Conservation (phyloP, 2,329 filamentous ascomycete species). For the Aplosporella prunicola region DNA sequence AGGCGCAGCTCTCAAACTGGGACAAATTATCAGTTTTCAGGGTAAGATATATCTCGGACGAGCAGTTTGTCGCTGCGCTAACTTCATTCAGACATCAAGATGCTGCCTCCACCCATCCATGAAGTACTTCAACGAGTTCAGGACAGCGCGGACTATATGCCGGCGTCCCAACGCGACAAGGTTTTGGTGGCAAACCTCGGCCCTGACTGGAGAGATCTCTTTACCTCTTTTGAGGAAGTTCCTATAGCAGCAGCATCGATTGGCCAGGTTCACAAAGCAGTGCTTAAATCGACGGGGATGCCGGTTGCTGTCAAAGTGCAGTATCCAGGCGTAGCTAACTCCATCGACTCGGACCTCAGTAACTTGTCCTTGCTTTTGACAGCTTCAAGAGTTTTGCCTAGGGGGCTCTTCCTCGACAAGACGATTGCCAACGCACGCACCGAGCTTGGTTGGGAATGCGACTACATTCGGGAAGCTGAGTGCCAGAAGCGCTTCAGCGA, state of each 20-base stretch:
- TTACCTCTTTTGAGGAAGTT: conserved; percentile 74
- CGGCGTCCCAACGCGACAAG: conserved; percentile 78
- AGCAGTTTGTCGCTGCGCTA: conserved; percentile 4
- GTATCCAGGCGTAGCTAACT: conserved; percentile 90
- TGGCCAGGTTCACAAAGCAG: conserved; percentile 85
- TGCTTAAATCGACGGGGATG: conserved; percentile 62
- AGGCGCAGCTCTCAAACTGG: conserved; percentile 90
- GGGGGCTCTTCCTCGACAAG: conserved; percentile 88
- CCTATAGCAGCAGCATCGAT: conserved; percentile 95
- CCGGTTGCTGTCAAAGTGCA: conserved; percentile 92
- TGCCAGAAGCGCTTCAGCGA: conserved; percentile 67
- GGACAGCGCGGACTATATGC: conserved; percentile 97
- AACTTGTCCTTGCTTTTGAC: conserved; percentile 86
- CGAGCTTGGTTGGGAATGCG: conserved; percentile 94
- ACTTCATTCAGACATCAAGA: conserved; percentile 62
- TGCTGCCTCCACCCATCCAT: conserved; percentile 79
- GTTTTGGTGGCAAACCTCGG: conserved; percentile 75
- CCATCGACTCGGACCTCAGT: conserved; percentile 92
- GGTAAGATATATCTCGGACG: conserved; percentile 27
- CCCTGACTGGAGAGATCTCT: conserved; percentile 73
- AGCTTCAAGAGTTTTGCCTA: conserved; percentile 80
- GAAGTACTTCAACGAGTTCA: conserved; percentile 89
- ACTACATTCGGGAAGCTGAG: conserved; percentile 81
- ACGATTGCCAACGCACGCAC: conserved; percentile 91
- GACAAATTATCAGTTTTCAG: conserved; percentile 97